A percentile compares a stretch with the other conserved stretches of the same genome.
These are phyloP conservation scores for Vitis riparia DNA, from an alignment of 164 flowering plant species.

Conservation along the genomic window DNA sequence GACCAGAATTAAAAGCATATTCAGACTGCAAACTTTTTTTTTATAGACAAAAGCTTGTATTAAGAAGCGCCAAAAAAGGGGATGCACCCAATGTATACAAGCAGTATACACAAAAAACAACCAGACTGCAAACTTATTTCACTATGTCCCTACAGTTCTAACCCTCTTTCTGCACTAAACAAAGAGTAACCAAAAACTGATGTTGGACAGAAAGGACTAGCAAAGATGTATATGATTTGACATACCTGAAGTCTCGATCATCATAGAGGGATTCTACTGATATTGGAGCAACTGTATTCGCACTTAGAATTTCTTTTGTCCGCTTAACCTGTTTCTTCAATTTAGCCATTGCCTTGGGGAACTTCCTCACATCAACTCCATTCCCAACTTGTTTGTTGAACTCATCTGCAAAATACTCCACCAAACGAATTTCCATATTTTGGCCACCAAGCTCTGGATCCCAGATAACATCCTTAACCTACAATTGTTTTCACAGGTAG, in stretches of 20 bases:
- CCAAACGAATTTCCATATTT: constrained; percentile 81
- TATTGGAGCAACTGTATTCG: constrained; percentile 89
- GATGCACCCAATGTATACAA: no score
- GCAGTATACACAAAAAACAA: no score
- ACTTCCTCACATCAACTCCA: constrained; percentile 86
- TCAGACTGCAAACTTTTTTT: no score
- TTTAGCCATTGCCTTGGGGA: constrained; percentile 96
- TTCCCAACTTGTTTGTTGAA: constrained; percentile 85
- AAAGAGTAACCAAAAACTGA: no score
- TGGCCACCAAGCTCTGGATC: constrained; percentile 92
- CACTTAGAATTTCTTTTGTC: constrained; percentile 97
- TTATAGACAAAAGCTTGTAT: no score
- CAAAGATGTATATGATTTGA: neutral
- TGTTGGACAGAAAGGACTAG: no score
- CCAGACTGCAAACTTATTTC: no score
- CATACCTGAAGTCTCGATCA: constrained; percentile 90
- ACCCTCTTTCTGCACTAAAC: no score
- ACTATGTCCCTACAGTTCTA: no score
- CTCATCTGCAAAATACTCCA: constrained; percentile 93
- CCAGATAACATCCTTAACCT: constrained; percentile 99
- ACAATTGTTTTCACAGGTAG: constrained; percentile 9
- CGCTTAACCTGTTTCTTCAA: constrained; percentile 97
- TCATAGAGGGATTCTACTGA: constrained; percentile 95
- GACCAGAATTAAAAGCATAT: no score
- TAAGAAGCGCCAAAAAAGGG: no score